Conservation (phyloP, 306 rosid species). For the Inga oerstediana region DNA sequence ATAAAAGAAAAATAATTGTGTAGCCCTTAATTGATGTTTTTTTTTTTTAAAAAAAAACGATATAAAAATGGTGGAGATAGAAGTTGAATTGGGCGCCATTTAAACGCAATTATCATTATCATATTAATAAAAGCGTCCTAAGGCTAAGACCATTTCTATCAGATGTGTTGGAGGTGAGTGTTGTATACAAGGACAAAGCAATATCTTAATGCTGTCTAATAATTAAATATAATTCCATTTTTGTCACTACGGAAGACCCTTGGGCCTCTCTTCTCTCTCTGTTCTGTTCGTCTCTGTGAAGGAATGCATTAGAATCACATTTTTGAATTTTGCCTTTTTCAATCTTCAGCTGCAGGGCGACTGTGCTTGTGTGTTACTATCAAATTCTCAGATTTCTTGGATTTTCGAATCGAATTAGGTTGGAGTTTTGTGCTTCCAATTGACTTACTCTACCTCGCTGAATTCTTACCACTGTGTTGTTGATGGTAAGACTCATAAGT, state of each 20-base stretch:
- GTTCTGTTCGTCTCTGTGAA: conserved; percentile 25
- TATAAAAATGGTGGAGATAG: neutral
- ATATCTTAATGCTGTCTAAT: neutral
- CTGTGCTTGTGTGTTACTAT: conserved; percentile 22
- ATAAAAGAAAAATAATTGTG: neutral
- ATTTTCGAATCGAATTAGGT: conserved; percentile 26
- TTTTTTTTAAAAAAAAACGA: neutral
- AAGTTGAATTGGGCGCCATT: conserved; percentile 32
- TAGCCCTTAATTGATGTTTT: neutral
- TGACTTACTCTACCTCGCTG: conserved; percentile 35
- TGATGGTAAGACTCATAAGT: conserved; percentile 39
- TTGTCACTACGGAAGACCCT: conserved; percentile 18
- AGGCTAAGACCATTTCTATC: conserved; percentile 4
- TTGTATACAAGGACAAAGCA: neutral
- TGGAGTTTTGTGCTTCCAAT: conserved; percentile 28
- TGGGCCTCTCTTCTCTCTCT: neutral
- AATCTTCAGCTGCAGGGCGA: conserved; percentile 30
- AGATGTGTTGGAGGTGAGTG: neutral
- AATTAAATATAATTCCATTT: conserved; percentile 2
- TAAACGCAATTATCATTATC: neutral
- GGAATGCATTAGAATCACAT: conserved; percentile 25
- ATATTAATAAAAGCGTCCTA: neutral
- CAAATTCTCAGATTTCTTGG: conserved; percentile 19
- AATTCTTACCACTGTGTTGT: conserved; percentile 28
- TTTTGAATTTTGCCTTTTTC: conserved; percentile 29